A percentile compares a stretch with the other conserved stretches of the same genome.
Conservation (phyloP, 371 early-diverging fungal species). For the Mortierella sp. region DNA sequence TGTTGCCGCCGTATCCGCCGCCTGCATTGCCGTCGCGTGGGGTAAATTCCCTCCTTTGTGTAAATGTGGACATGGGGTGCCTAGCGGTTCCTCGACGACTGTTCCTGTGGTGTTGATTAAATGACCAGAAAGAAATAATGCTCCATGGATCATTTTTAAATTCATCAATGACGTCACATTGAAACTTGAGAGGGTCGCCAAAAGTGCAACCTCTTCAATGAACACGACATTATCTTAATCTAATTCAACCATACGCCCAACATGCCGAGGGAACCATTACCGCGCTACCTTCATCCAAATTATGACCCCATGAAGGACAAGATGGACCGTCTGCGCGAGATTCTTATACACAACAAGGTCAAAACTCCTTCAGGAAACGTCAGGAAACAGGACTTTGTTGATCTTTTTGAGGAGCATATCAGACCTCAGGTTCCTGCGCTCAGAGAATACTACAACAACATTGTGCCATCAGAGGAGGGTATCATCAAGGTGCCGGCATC, state of each 20-base stretch:
- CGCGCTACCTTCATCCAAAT: conserved; percentile 32
- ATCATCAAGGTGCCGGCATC: conserved; percentile 26
- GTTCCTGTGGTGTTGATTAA: too few species aligned
- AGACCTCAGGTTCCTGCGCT: conserved; percentile 16
- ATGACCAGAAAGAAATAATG: too few species aligned
- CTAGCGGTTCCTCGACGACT: too few species aligned
- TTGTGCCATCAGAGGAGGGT: conserved; percentile 22
- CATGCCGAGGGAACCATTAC: conserved; percentile 18
- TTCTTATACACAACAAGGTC: conserved; percentile 31
- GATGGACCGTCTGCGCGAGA: conserved; percentile 33
- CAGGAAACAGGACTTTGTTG: conserved; percentile 25
- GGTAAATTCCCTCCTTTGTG: conserved; percentile 39
- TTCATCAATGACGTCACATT: too few species aligned
- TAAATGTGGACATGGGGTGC: conserved; percentile 28
- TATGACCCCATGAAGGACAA: conserved; percentile 29
- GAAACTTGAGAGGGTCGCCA: neutral
- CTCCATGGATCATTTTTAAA: too few species aligned
- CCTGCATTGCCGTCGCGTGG: conserved; percentile 44
- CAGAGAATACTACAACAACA: conserved; percentile 13
- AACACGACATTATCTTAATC: neutral
- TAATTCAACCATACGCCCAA: neutral
- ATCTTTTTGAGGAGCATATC: conserved; percentile 33
- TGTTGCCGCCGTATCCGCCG: conserved; percentile 35
- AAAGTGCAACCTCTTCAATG: neutral
- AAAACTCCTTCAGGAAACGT: conserved; percentile 31